These are phyloP conservation scores for Patellifolia procumbens DNA, from an alignment of 179 eudicot genomes.

Conservation along the genomic window DNA sequence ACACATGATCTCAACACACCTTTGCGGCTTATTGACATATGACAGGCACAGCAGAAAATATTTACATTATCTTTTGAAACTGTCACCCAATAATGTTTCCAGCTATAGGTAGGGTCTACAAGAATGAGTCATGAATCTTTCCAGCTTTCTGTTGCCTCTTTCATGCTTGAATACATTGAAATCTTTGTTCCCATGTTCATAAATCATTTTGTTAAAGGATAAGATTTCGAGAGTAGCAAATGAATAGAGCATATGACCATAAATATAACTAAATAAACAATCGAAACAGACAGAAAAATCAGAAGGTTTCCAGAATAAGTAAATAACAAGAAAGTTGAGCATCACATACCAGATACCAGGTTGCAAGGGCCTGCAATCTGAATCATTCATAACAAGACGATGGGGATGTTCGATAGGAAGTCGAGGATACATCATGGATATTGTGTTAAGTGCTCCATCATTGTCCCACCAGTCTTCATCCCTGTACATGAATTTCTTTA, in stretches of 20 bases:
- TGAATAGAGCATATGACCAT: background rate
- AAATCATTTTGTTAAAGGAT: constrained; percentile 4
- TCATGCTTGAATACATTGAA: too few species aligned
- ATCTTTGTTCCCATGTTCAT: background rate
- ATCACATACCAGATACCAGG: constrained; percentile 84
- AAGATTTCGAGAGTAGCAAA: background rate
- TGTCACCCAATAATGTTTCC: constrained; percentile 19
- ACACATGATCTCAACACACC: constrained; percentile 11
- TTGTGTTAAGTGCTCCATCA: constrained; percentile 92
- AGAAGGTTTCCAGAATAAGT: too few species aligned
- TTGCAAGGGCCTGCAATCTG: constrained; percentile 77
- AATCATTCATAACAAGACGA: constrained; percentile 59
- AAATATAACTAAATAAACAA: background rate
- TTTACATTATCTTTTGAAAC: constrained; percentile 29
- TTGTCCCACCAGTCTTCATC: constrained; percentile 99
- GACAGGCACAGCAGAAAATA: constrained; percentile 2
- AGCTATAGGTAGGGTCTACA: constrained; percentile 14
- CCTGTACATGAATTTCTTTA: constrained; percentile 37
- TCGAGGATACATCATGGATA: constrained; percentile 92
- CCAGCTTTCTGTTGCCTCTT: background rate
- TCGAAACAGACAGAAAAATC: background rate
- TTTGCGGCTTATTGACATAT: background rate
- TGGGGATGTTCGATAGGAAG: constrained; percentile 81
- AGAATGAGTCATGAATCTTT: background rate
- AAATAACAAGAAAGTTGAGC: background rate